phyloP scores from a whole-genome alignment of 495 filamentous ascomycete genomes.

The Penicillium arizonense region DNA sequence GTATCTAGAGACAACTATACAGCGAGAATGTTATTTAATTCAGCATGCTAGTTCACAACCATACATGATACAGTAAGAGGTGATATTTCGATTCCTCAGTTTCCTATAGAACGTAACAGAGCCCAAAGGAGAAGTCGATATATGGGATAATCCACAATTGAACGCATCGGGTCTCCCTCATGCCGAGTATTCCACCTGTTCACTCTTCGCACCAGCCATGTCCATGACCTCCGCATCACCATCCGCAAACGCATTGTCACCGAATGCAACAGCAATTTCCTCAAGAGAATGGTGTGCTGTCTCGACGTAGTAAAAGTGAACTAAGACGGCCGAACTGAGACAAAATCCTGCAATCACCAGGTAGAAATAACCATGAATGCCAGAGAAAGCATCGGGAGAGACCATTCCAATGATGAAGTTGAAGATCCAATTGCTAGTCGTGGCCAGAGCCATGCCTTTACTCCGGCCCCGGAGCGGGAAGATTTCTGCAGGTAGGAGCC shows the following conservation, averaged over 20 bases:
- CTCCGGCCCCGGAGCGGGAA: slow-evolving; percentile 68
- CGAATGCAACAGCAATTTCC: slow-evolving; percentile 52
- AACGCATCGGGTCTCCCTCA: background rate
- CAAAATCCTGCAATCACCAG: slow-evolving; percentile 67
- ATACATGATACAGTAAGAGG: too few relatives aligned
- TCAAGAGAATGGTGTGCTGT: slow-evolving; percentile 57
- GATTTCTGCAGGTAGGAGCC: slow-evolving; percentile 70
- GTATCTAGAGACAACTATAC: too few relatives aligned
- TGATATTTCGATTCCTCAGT: too few relatives aligned
- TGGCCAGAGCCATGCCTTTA: slow-evolving; percentile 65
- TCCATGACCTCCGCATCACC: slow-evolving; percentile 18
- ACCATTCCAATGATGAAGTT: slow-evolving; percentile 76
- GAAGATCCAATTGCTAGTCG: slow-evolving; percentile 74
- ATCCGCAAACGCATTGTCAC: slow-evolving; percentile 23
- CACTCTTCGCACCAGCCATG: slow-evolving; percentile 4
- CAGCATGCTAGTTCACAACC: too few relatives aligned
- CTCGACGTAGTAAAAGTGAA: slow-evolving; percentile 69
- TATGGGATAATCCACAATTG: too few relatives aligned
- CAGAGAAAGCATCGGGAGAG: slow-evolving; percentile 61
- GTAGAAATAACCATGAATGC: slow-evolving; percentile 64
- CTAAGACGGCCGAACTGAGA: slow-evolving; percentile 51
- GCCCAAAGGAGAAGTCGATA: too few relatives aligned
- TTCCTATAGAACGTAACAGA: too few relatives aligned
- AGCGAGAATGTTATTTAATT: too few relatives aligned
- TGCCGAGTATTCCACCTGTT: background rate